These are phyloP conservation scores for Cryphonectria radicalis DNA, from an alignment of 2,329 filamentous ascomycete genomes.

Conservation along the genomic window DNA sequence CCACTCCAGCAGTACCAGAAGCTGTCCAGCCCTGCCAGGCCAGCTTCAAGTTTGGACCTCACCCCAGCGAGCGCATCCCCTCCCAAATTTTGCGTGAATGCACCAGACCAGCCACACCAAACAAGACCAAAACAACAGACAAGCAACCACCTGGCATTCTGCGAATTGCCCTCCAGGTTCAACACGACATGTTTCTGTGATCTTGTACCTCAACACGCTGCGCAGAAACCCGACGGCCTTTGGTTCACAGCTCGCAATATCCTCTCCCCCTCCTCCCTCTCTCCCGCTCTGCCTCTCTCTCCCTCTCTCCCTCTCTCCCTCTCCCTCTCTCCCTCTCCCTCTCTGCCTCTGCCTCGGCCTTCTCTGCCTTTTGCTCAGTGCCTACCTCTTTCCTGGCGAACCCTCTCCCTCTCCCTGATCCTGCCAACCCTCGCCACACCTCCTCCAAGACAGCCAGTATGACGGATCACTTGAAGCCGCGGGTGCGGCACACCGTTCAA, in stretches of 20 bases:
- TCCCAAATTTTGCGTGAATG: conserved; percentile 11
- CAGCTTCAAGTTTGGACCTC: background rate
- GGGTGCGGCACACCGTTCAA: conserved; percentile 52
- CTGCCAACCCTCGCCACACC: background rate
- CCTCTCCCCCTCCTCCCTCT: background rate
- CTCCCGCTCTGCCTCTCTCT: background rate
- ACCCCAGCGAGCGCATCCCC: background rate
- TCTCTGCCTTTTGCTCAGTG: background rate
- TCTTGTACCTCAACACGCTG: background rate
- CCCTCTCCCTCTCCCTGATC: too few relatives aligned
- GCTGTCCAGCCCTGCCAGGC: conserved; percentile 4
- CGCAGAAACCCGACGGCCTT: conserved; percentile 7
- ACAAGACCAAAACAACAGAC: background rate
- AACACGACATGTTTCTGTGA: conserved; percentile 23
- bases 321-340: background rate
- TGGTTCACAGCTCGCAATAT: background rate
- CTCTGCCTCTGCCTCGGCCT: background rate
- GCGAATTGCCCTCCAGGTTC: background rate
- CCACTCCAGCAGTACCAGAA: background rate
- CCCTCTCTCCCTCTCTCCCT: too few relatives aligned
- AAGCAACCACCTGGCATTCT: background rate
- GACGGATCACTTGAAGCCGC: conserved; percentile 38
- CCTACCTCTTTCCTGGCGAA: background rate
- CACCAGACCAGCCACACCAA: background rate
- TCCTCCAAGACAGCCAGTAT: conserved; percentile 24